Percentiles rank a stretch among this genome's conserved stretches.
Evolutionary conservation across 495 filamentous ascomycete genomes (phyloP).

Genomic region (Penicillium crystallinum): DNA sequence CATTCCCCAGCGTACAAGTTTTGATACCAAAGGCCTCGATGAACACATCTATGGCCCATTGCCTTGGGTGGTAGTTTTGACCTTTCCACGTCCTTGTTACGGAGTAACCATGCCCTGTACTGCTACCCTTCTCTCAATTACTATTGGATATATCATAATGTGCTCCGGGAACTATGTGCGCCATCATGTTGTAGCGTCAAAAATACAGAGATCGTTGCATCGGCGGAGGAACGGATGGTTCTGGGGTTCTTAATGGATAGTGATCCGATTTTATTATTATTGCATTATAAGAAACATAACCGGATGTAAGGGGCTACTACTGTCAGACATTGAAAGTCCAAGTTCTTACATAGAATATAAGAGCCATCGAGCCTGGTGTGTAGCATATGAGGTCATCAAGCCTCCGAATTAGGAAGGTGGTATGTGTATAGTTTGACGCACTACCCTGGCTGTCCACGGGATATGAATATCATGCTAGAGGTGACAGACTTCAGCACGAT

Average conservation of each 20-base stretch:
- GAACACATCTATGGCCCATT: no score
- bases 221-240: background rate
- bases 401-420: background rate
- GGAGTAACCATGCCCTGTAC: background rate
- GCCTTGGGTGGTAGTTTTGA: background rate
- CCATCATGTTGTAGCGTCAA: background rate
- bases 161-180: background rate
- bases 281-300: background rate
- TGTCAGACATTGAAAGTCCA: background rate
- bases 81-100: background rate
- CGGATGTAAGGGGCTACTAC: background rate
- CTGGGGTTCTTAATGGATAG: background rate
- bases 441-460: no score
- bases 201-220: background rate
- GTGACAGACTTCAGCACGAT: no score
- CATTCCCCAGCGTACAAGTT: background rate
- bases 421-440: background rate
- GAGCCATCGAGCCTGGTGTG: no score
- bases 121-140: background rate
- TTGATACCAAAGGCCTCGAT: background rate
- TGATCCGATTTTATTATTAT: background rate
- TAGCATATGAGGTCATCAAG: background rate
- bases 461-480: no score
- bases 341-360: no score
- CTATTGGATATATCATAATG: background rate